Percentiles rank a stretch among this genome's conserved stretches.
Conservation (phyloP, 768 basidiomycete genomes). For the Lactifluus volemus region DNA sequence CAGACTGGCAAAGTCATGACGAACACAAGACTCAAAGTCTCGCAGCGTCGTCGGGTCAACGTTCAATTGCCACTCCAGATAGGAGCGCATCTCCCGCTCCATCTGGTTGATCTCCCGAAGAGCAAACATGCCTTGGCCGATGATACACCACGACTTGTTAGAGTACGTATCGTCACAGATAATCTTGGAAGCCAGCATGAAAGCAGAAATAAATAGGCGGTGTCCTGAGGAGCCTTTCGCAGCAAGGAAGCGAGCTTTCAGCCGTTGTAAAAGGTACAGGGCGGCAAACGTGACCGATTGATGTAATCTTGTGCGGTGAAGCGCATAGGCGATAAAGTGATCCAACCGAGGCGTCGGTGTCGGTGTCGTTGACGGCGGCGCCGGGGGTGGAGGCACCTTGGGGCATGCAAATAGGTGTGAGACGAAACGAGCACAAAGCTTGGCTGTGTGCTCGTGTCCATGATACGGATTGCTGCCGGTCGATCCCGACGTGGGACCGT, state of each 20-base stretch:
- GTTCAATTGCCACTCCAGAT: constrained; percentile 87
- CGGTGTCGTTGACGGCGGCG: constrained; percentile 22
- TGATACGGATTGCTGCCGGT: constrained; percentile 46
- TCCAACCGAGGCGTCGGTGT: constrained; percentile 42
- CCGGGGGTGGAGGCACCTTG: constrained; percentile 51
- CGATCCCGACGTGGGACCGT: no score
- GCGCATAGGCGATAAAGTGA: constrained; percentile 78
- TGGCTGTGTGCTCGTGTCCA: constrained; percentile 67
- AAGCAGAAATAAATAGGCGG: constrained; percentile 82
- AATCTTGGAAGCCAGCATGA: constrained; percentile 84
- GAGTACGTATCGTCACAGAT: constrained; percentile 61
- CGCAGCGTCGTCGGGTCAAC: constrained; percentile 54
- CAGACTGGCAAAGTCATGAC: constrained; percentile 47
- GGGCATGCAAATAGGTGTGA: constrained; percentile 83
- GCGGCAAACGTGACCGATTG: constrained; percentile 49
- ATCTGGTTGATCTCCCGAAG: constrained; percentile 92
- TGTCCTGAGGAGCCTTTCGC: constrained; percentile 88
- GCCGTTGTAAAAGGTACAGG: constrained; percentile 66
- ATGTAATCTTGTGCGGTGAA: constrained; percentile 68
- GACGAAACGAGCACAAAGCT: constrained; percentile 69
- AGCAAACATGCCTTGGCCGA: constrained; percentile 54
- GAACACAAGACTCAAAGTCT: constrained; percentile 54
- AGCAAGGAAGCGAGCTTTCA: constrained; percentile 89
- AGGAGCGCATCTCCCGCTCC: constrained; percentile 91
- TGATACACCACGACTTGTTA: constrained; percentile 60